Conservation (phyloP, 2,329 filamentous ascomycete genomes). For the Phoma sp. region DNA sequence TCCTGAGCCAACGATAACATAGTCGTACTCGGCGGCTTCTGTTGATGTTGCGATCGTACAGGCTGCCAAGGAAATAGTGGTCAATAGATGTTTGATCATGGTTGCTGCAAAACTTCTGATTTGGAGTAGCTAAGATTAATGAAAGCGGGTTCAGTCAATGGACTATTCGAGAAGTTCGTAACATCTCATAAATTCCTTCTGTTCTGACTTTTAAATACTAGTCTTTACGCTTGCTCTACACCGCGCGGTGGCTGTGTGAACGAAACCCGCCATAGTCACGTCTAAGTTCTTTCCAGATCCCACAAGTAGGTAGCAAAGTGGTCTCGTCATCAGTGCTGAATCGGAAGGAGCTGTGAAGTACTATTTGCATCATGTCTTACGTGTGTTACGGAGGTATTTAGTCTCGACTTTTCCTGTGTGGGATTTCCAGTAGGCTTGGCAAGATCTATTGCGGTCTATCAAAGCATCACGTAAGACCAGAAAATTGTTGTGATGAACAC, state of each 20-base stretch:
- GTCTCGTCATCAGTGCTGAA: not conserved
- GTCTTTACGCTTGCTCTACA: no score
- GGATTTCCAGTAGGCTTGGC: no score
- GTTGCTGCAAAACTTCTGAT: not conserved
- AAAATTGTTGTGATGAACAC: no score
- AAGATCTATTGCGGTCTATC: no score
- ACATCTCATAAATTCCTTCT: no score
- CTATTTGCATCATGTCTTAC: not conserved
- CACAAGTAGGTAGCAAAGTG: not conserved
- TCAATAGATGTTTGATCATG: not conserved
- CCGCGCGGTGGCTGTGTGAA: no score
- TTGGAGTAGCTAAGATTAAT: not conserved
- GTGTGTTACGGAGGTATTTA: not conserved
- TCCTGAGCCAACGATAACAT: conserved; percentile 20
- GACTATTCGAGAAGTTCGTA: no score
- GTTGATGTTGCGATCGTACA: not conserved
- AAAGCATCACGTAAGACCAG: not conserved
- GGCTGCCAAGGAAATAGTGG: not conserved
- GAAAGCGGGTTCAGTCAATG: not conserved
- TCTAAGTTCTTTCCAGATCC: not conserved
- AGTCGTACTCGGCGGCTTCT: conserved; percentile 10
- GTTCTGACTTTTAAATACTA: no score
- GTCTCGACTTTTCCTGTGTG: no score
- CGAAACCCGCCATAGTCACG: no score
- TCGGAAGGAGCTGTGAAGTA: not conserved